Conservation (phyloP, 768 basidiomycete species). For the Tricholoma matsutake region DNA sequence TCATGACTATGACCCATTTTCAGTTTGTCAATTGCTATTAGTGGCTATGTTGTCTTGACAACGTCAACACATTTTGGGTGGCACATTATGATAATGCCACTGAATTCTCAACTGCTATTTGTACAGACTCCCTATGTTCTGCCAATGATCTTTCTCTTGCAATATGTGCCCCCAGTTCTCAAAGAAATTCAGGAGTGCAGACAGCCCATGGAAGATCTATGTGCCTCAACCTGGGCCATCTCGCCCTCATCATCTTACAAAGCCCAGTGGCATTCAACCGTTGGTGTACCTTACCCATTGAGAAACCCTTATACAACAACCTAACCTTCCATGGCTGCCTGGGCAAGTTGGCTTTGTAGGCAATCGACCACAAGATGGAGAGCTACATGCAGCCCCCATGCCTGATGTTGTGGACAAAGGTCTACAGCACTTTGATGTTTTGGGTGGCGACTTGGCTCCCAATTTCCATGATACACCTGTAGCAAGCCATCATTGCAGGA, state of each 20-base stretch:
- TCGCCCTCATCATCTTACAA: neutral
- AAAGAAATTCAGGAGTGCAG: too few relatives aligned
- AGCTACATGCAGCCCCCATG: neutral
- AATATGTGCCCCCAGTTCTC: too few relatives aligned
- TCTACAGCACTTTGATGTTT: neutral
- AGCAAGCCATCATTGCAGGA: neutral
- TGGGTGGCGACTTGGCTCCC: neutral
- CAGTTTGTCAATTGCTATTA: too few relatives aligned
- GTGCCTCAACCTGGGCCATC: neutral
- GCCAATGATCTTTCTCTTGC: too few relatives aligned
- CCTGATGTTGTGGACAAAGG: neutral
- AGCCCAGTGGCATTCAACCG: neutral
- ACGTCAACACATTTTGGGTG: too few relatives aligned
- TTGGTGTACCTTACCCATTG: neutral
- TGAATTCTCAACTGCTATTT: too few relatives aligned
- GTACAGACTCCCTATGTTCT: too few relatives aligned
- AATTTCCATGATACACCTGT: neutral
- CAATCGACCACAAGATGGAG: neutral
- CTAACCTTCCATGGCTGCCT: neutral
- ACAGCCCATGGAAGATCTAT: neutral
- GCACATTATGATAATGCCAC: too few relatives aligned
- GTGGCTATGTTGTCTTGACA: too few relatives aligned
- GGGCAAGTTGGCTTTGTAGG: neutral
- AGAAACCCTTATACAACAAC: neutral
- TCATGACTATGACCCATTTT: too few relatives aligned